A percentile compares a stretch with the other conserved stretches of the same genome.
These are phyloP conservation scores for Suillus bovinus DNA, from an alignment of 768 basidiomycete genomes.

Conservation along the genomic window DNA sequence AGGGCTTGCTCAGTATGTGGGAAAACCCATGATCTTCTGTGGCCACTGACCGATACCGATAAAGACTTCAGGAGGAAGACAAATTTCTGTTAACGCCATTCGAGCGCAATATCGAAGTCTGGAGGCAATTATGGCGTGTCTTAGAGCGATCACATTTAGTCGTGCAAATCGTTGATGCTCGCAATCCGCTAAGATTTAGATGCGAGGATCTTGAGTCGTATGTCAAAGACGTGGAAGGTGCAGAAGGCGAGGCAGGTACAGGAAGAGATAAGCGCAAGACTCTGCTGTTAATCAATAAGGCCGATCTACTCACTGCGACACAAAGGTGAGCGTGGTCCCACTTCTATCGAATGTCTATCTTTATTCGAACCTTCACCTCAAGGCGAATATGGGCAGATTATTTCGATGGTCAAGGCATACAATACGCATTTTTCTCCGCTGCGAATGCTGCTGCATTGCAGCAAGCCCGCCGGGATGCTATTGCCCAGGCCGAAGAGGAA, in stretches of 20 bases:
- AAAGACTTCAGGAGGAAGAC: conserved; percentile 84
- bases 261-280: conserved; percentile 71
- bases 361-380: not conserved
- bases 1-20: conserved; percentile 82
- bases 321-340: conserved; percentile 63
- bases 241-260: conserved; percentile 78
- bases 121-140: conserved; percentile 98
- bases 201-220: conserved; percentile 91
- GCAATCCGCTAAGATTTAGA: conserved; percentile 90
- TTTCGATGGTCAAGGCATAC: conserved; percentile 72
- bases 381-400: conserved; percentile 92
- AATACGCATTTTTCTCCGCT: conserved; percentile 93
- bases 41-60: not conserved
- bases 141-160: conserved; percentile 92
- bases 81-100: conserved; percentile 92
- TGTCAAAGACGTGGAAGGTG: conserved; percentile 79
- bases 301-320: conserved; percentile 82
- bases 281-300: conserved; percentile 91
- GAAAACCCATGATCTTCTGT: not conserved
- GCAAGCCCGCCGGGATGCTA: conserved; percentile 60
- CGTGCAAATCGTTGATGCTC: conserved; percentile 95
- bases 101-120: conserved; percentile 96
- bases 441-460: conserved; percentile 85
- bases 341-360: not conserved
- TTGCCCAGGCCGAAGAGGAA: conserved; percentile 28